Conservation (phyloP, 2,329 filamentous ascomycete genomes). For the Exophiala mesophila region DNA sequence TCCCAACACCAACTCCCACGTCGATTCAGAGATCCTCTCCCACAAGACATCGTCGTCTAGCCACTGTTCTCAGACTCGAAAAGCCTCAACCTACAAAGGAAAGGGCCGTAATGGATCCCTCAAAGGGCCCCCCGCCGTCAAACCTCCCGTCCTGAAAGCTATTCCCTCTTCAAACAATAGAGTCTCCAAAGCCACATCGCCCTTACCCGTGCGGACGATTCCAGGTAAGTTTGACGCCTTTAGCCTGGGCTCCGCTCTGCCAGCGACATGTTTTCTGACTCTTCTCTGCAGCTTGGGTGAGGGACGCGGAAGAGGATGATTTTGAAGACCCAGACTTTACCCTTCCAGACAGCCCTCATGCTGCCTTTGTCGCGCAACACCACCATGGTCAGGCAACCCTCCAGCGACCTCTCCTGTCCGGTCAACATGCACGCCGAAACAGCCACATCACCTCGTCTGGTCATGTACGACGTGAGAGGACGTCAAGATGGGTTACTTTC, state of each 20-base stretch:
- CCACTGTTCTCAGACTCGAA: constrained; percentile 7
- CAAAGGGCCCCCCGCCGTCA: constrained; percentile 10
- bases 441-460: constrained; percentile 15
- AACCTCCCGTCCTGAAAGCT: neutral
- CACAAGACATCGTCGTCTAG: constrained; percentile 3
- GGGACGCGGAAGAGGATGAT: constrained; percentile 38
- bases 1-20: neutral
- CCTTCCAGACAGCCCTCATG: constrained; percentile 35
- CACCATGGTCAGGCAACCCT: constrained; percentile 38
- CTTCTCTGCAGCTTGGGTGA: constrained; percentile 35
- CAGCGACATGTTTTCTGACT: neutral
- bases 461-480: constrained; percentile 27
- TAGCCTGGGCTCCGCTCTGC: neutral
- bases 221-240: constrained; percentile 11
- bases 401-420: constrained; percentile 23
- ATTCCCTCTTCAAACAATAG: constrained; percentile 1
- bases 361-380: constrained; percentile 43
- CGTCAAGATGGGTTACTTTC: constrained; percentile 46
- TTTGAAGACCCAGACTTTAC: constrained; percentile 33
- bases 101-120: constrained; percentile 10
- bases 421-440: constrained; percentile 9
- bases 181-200: constrained; percentile 7
- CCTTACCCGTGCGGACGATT: constrained; percentile 20
- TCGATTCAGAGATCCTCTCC: neutral
- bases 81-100: constrained; percentile 5